These are phyloP conservation scores for Phytophthora megakarya DNA, from an alignment of 352 stramenopile species.

Conservation along the genomic window DNA sequence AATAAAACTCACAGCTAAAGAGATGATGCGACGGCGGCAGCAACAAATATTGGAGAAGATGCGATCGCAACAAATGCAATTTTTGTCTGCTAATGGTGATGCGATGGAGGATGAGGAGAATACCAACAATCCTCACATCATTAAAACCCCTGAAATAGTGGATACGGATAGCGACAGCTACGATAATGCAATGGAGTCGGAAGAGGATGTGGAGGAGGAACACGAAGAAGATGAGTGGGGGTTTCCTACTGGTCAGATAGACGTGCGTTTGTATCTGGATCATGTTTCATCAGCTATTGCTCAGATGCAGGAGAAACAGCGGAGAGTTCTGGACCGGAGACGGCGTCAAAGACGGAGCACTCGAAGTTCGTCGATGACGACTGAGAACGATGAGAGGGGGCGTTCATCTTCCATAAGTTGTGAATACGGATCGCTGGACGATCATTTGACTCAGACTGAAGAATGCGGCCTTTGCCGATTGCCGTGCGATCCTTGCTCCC, in stretches of 20 bases:
- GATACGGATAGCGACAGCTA: constrained; percentile 30
- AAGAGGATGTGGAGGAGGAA: constrained; percentile 49
- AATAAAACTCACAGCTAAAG: constrained; percentile 46
- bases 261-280: constrained; percentile 68
- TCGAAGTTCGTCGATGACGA: constrained; percentile 33
- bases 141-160: constrained; percentile 3
- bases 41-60: constrained; percentile 76
- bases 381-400: constrained; percentile 19
- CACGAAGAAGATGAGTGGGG: constrained; percentile 82
- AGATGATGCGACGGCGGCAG: constrained; percentile 65
- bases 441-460: constrained; percentile 36
- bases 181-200: constrained; percentile 39
- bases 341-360: constrained; percentile 42
- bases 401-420: constrained; percentile 29
- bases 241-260: constrained; percentile 74
- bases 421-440: constrained; percentile 29
- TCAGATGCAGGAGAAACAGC: constrained; percentile 55
- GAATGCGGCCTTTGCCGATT: constrained; percentile 73
- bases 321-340: constrained; percentile 35
- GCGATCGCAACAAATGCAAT: constrained; percentile 76
- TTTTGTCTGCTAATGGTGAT: constrained; percentile 56
- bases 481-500: constrained; percentile 46
- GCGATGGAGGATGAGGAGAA: constrained; percentile 18
- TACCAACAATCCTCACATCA: constrained; percentile 6
- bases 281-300: constrained; percentile 71